Evolutionary conservation across 139 green algal genomes (phyloP).

Genomic region (Picochlorum sp.): DNA sequence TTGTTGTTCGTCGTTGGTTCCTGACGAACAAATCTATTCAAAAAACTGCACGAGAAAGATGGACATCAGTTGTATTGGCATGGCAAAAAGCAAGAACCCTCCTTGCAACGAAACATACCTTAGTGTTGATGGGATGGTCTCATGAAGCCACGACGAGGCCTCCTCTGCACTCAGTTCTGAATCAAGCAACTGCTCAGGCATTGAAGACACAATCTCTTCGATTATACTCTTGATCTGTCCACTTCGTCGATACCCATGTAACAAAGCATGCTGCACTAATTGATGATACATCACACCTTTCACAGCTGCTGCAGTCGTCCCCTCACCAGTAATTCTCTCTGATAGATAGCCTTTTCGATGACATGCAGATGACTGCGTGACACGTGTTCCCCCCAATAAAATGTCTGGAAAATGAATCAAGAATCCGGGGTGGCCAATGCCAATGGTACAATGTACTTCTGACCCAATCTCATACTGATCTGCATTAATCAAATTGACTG

Average conservation of each 20-base stretch:
- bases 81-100: background rate
- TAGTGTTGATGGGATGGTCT: conserved; percentile 16
- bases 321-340: conserved; percentile 36
- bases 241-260: conserved; percentile 3
- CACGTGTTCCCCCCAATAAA: conserved; percentile 37
- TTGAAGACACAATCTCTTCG: conserved; percentile 17
- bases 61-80: background rate
- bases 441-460: conserved; percentile 6
- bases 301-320: conserved; percentile 7
- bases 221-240: conserved; percentile 12
- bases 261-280: conserved; percentile 22
- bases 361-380: background rate
- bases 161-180: conserved; percentile 38
- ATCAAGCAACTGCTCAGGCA: conserved; percentile 51
- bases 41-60: background rate
- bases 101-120: background rate
- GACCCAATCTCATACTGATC: conserved; percentile 17
- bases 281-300: conserved; percentile 22
- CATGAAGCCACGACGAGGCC: conserved; percentile 17
- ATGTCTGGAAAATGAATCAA: conserved; percentile 69
- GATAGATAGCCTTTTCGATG: background rate
- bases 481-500: conserved; percentile 48
- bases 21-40: conserved; percentile 1
- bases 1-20: background rate
- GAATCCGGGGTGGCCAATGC: conserved; percentile 20